These are phyloP conservation scores for Chrysanthemum makinoi DNA, from an alignment of 129 eudicot genomes.

Conservation along the genomic window DNA sequence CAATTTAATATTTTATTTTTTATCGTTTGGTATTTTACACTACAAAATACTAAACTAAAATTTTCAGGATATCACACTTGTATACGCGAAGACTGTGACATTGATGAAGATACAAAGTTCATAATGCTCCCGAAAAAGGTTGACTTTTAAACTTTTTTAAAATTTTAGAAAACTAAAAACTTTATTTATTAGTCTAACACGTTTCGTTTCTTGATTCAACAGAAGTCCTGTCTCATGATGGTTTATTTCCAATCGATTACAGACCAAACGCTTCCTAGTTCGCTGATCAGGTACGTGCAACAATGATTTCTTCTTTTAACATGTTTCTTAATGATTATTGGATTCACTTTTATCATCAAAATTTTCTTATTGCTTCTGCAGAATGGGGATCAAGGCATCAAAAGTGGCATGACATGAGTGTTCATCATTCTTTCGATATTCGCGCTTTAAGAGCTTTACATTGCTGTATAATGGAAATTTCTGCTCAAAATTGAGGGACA, in stretches of 20 bases:
- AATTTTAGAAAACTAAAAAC: neutral
- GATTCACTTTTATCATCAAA: slow-evolving; percentile 25
- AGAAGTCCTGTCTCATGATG: slow-evolving; percentile 23
- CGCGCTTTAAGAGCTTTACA: slow-evolving; percentile 23
- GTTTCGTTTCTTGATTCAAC: slow-evolving; percentile 7
- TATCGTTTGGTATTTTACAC: neutral
- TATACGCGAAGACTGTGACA: neutral
- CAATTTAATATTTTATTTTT: neutral
- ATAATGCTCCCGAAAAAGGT: slow-evolving; percentile 3
- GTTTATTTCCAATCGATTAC: slow-evolving; percentile 20
- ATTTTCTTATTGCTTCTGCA: slow-evolving; percentile 29
- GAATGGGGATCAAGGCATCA: slow-evolving; percentile 31
- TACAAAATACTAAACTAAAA: neutral
- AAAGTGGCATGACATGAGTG: slow-evolving; percentile 34
- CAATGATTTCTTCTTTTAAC: slow-evolving; percentile 23
- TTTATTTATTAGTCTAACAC: slow-evolving; percentile 11
- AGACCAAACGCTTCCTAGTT: slow-evolving; percentile 14
- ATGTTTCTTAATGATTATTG: slow-evolving; percentile 34
- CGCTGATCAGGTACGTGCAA: slow-evolving; percentile 25
- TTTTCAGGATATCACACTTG: neutral
- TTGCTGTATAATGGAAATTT: slow-evolving; percentile 14
- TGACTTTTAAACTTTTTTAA: slow-evolving; percentile 3
- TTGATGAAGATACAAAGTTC: slow-evolving; percentile 16
- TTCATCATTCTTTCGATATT: slow-evolving; percentile 27
- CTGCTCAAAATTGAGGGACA: slow-evolving; percentile 29